Evolutionary conservation across 805 yeast species (phyloP), one percentile per base, ranked within the genome.

Genomic region (Tetrapisispora nanseiensis): DNA sequence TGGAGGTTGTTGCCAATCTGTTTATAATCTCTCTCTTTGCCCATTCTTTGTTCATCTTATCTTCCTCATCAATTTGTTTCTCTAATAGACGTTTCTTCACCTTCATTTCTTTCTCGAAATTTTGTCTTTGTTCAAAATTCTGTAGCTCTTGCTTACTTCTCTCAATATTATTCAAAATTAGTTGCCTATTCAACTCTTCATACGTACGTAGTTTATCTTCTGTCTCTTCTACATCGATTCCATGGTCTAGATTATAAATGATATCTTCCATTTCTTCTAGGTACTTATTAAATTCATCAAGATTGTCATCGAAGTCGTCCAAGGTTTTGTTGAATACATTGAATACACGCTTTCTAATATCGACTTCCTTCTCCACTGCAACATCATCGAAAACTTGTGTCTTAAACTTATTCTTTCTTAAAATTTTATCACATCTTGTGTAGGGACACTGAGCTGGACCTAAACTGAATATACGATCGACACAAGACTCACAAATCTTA

Each of bases 391-490:
- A 92, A 2, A 87, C 74, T 65, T 92, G 98, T 31, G 85, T 74
- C 67, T 92, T 94, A 69, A 92, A 92, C 65, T 78, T 78, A 63
- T 86, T 86, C 70, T 84, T 85, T 51, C 98, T 70, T 47, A 92
- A 68, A 10, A 81, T 85, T 68, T 82, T 86, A 44, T 81, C 87
- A 68, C 99, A 92, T 40, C 81, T 79, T 4, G 87, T 83, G 60
- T 89, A 90, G 1, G 98, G 98, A 60, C 99, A 92, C 18, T 89
- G 92, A 0, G 96, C 92, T 0, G 98, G 98, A 3, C 99, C 99
- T 39, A 83, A 67, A 6, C 95, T 78, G 59, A 85, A 92, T 41
- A 92, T 89, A 50, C 98, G 74, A 62, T 92, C 97, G 33, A 90
- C 97, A 66, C 98, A 92, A 1, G 95, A 79, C 52, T 83, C 97